Percentiles rank a stretch among this genome's conserved stretches.
Conservation (phyloP, 2,329 filamentous ascomycete genomes). For the Monilinia polystroma region DNA sequence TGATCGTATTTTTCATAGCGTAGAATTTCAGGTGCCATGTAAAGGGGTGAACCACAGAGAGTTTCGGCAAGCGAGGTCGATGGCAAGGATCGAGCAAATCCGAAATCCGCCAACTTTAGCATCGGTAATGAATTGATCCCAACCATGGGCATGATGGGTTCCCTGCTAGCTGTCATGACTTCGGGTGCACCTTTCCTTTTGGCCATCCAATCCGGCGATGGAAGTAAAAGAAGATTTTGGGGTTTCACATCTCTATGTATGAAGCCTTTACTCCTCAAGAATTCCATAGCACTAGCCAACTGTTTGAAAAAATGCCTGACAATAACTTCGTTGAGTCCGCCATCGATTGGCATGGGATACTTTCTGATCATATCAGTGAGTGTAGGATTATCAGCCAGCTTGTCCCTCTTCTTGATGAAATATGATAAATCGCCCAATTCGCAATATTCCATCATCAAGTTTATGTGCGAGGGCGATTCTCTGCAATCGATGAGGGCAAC, state of each 20-base stretch:
- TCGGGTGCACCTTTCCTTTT: constrained; percentile 62
- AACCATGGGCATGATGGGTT: constrained; percentile 76
- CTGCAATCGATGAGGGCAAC: constrained; percentile 94
- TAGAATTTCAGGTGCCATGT: constrained; percentile 98
- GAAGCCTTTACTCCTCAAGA: constrained; percentile 79
- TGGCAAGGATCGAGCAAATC: constrained; percentile 91
- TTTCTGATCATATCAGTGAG: constrained; percentile 89
- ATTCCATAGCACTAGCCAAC: constrained; percentile 85
- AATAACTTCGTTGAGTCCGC: constrained; percentile 94
- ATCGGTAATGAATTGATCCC: constrained; percentile 86
- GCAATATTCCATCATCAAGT: constrained; percentile 98
- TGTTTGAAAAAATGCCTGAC: constrained; percentile 96
- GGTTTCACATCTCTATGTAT: constrained; percentile 98
- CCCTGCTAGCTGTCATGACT: constrained; percentile 72
- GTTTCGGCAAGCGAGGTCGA: constrained; percentile 92
- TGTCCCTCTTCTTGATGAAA: constrained; percentile 93
- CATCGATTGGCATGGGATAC: constrained; percentile 79
- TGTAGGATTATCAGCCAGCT: constrained; percentile 73
- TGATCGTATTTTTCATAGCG: constrained; percentile 97
- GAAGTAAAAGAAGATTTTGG: constrained; percentile 89
- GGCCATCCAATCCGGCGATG: constrained; percentile 69
- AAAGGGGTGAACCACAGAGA: constrained; percentile 91
- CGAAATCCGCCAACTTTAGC: constrained; percentile 97
- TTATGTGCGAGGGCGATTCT: constrained; percentile 83
- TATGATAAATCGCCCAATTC: constrained; percentile 90